These are phyloP conservation scores for Friedmanniomyces endolithicus DNA, from an alignment of 495 filamentous ascomycete genomes.

Conservation along the genomic window DNA sequence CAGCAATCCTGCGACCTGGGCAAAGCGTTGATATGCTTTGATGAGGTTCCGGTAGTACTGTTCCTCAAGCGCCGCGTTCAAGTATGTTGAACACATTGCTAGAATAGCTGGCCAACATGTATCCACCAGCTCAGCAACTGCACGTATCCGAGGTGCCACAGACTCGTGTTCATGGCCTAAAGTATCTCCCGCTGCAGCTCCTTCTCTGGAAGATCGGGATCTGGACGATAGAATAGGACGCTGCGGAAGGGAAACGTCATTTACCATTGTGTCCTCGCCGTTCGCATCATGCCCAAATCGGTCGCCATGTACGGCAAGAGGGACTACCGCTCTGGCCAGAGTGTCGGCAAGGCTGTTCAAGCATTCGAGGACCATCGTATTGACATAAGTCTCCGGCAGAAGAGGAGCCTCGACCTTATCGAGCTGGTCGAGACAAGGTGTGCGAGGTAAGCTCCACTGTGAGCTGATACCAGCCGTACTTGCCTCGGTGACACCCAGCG, in stretches of 20 bases:
- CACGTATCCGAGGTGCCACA: constrained; percentile 53
- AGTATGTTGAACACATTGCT: constrained; percentile 85
- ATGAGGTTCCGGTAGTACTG: constrained; percentile 89
- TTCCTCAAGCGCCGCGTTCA: constrained; percentile 83
- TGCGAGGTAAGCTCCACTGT: constrained; percentile 79
- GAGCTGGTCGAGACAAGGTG: constrained; percentile 83
- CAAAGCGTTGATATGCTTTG: constrained; percentile 88
- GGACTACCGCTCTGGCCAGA: constrained; percentile 82
- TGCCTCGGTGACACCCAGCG: constrained; percentile 65
- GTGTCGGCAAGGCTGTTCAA: constrained; percentile 80
- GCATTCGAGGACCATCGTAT: constrained; percentile 77
- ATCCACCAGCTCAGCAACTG: constrained; percentile 70
- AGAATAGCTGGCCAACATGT: constrained; percentile 93
- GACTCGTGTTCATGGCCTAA: constrained; percentile 58
- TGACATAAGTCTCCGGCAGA: constrained; percentile 86
- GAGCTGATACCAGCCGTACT: constrained; percentile 65
- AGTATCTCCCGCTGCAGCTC: constrained; percentile 61
- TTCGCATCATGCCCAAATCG: neutral
- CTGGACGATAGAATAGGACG: constrained; percentile 7
- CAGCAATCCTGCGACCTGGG: constrained; percentile 84
- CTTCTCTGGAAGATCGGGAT: constrained; percentile 36
- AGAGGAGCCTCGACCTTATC: constrained; percentile 78
- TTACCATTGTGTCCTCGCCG: neutral
- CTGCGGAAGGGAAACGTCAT: neutral
- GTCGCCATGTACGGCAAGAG: constrained; percentile 59